Evolutionary conservation across 202 grass and related monocot species (phyloP), one percentile per base, ranked within the genome.

Genomic region (Panicum virgatum): DNA sequence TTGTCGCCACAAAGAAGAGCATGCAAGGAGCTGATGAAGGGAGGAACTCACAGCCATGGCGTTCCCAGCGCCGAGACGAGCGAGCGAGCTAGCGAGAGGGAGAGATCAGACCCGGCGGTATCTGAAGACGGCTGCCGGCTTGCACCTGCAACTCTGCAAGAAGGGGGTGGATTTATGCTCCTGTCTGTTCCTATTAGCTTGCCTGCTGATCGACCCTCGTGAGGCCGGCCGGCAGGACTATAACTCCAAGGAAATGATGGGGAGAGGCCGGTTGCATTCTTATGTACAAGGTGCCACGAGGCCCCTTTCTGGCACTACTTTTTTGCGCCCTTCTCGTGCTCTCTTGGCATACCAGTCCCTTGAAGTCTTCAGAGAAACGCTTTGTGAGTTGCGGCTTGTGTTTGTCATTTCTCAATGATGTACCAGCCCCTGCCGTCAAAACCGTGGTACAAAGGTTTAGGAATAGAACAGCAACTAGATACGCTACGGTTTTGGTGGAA

Each of bases 31-130:
- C 9, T 16, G 38, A 45, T 26, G n/a, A 32, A 9, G 10, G 32
- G 18, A 8, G 12, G 26, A 50, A 43, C 87, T 90, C 58, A 90
- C 88, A 6, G 88, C 88, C 88, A 90, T 90, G 84, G 25, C 15
- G 42, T 62, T 38, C 43, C 37, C 12, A 12, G 52, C 0, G 79
- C 29, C 5, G 40, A 66, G 72, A 46, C 32, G 32, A 34, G 32
- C 2, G 32, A 34, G 32, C 2, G 32, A 34, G n/a, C n/a, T n/a
- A n/a, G n/a, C n/a, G n/a, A n/a, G n/a, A n/a, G n/a, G 12, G 57
- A 14, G 2, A 9, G 38, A 44, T 61, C 66, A 19, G 63, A 13
- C 62, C 46, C 25, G 9, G 39, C 3, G 19, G 8, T 83, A 14
- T 67, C 37, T n/a, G n/a, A n/a, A n/a, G n/a, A 69, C 15, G 81